phyloP scores from a whole-genome alignment of 2,329 filamentous ascomycete species.

The Exophiala oligosperma region DNA sequence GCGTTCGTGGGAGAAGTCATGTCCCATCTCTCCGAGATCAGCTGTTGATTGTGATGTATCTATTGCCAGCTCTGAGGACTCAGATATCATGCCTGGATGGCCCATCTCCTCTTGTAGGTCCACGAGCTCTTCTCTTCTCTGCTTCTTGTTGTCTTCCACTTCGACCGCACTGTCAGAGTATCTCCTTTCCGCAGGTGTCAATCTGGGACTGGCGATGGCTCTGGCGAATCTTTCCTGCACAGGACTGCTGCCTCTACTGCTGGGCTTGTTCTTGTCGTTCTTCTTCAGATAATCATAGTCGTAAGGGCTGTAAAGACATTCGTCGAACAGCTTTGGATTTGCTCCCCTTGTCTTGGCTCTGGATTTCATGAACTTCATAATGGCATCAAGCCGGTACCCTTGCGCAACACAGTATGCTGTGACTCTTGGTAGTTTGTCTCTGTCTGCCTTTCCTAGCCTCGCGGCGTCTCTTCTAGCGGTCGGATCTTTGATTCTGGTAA shows the following conservation, averaged over 20 bases:
- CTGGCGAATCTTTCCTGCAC: conserved; percentile 25
- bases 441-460: conserved; percentile 86
- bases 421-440: conserved; percentile 81
- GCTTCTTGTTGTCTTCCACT: conserved; percentile 59
- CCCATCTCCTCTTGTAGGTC: conserved; percentile 54
- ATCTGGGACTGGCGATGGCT: conserved; percentile 24
- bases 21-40: conserved; percentile 17
- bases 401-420: conserved; percentile 96
- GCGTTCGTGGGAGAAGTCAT: conserved; percentile 41
- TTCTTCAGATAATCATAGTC: conserved; percentile 63
- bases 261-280: conserved; percentile 37
- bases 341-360: conserved; percentile 74
- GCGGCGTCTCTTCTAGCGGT: conserved; percentile 90
- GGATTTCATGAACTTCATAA: conserved; percentile 90
- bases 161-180: conserved; percentile 69
- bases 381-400: conserved; percentile 82
- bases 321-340: conserved; percentile 89
- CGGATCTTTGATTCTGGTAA: conserved; percentile 95
- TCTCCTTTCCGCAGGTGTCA: conserved; percentile 27
- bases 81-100: conserved; percentile 25
- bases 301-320: conserved; percentile 96
- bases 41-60: conserved; percentile 16
- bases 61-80: conserved; percentile 19
- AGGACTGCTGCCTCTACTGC: conserved; percentile 25
- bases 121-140: conserved; percentile 62